phyloP scores from a whole-genome alignment of 495 filamentous ascomycete genomes.

The Penicilliopsis zonata region DNA sequence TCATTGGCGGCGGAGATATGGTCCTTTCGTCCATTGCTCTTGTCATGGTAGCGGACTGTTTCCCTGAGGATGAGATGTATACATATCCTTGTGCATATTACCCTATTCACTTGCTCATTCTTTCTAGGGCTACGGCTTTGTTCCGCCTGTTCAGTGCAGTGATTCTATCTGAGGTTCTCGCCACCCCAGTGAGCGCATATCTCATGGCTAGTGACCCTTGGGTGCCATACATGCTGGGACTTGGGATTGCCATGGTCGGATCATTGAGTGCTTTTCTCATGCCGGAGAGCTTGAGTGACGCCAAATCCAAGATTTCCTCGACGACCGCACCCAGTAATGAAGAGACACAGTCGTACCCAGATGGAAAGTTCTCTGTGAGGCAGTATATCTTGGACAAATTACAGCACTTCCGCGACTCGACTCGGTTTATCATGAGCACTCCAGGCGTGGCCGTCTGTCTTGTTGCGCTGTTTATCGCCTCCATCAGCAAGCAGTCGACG shows the following conservation, averaged over 20 bases:
- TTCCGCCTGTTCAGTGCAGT: constrained; percentile 13
- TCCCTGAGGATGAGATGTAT: constrained; percentile 22
- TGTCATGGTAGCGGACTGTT: constrained; percentile 20
- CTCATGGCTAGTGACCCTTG: constrained; percentile 15
- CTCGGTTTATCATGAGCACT: constrained; percentile 18
- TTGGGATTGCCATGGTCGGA: constrained; percentile 16
- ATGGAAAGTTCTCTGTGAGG: no score
- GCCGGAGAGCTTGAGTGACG: constrained; percentile 30
- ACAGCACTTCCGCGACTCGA: constrained; percentile 18
- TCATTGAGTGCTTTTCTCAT: constrained; percentile 18
- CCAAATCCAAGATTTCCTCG: no score
- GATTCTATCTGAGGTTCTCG: constrained; percentile 17
- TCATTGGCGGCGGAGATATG: constrained; percentile 20
- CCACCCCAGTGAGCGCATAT: constrained; percentile 19
- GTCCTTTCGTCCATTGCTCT: constrained; percentile 11
- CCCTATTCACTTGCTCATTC: no score
- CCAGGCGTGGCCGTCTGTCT: constrained; percentile 16
- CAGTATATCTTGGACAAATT: no score
- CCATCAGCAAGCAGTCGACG: constrained; percentile 18
- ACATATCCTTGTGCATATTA: no score
- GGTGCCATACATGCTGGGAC: constrained; percentile 15
- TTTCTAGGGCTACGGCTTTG: constrained; percentile 18
- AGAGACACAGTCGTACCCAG: no score
- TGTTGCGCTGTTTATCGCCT: constrained; percentile 18
- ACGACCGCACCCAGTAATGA: no score